Evolutionary conservation across 2,329 filamentous ascomycete genomes (phyloP).

Genomic region (Colletotrichum tropicicola): DNA sequence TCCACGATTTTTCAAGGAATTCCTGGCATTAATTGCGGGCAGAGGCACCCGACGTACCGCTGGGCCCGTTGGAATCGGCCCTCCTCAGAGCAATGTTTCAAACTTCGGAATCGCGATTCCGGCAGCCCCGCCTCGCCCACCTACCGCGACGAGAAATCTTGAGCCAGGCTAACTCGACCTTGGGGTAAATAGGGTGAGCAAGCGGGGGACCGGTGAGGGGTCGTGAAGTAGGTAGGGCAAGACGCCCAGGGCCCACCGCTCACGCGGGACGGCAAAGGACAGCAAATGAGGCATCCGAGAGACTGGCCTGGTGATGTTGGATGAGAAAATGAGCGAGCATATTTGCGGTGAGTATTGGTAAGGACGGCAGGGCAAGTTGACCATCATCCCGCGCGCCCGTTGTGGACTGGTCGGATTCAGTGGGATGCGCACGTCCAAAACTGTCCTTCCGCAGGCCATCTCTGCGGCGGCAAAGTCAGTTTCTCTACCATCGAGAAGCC

Average conservation of each 20-base stretch:
- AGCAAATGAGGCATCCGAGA: not conserved
- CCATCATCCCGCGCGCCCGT: not conserved
- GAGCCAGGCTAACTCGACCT: slow-evolving; percentile 8
- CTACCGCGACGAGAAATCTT: not conserved
- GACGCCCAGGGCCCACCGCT: not conserved
- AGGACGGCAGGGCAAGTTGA: not conserved
- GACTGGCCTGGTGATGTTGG: not conserved
- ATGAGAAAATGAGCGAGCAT: not conserved
- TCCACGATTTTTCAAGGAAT: not conserved
- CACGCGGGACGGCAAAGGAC: not conserved
- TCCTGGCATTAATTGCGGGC: not conserved
- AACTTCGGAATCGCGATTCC: slow-evolving; percentile 10
- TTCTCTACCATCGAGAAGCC: not conserved
- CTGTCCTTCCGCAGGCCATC: not conserved
- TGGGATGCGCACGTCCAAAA: not conserved
- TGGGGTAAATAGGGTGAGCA: slow-evolving; percentile 6
- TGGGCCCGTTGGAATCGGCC: not conserved
- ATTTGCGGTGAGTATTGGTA: slow-evolving; percentile 16
- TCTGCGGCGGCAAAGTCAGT: no score
- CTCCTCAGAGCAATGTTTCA: slow-evolving; percentile 7
- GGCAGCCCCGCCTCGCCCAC: not conserved
- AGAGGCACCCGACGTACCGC: not conserved
- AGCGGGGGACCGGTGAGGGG: slow-evolving; percentile 5
- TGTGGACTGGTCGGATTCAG: not conserved
- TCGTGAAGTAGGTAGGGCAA: not conserved